Evolutionary conservation across 2,329 filamentous ascomycete species (phyloP).

Genomic region (Cordyceps fumosorosea): DNA sequence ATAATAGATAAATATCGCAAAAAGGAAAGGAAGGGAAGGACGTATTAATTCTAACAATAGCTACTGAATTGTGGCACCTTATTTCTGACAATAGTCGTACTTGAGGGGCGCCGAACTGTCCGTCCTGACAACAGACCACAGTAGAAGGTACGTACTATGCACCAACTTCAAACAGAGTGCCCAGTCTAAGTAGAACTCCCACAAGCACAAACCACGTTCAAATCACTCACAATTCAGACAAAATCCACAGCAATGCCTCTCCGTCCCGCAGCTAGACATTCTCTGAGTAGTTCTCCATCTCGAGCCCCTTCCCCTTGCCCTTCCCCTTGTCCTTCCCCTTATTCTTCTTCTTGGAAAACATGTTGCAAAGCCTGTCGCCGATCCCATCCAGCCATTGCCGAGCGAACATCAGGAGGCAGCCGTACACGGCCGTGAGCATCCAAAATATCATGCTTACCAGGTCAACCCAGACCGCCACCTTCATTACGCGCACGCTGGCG

Average conservation of each 20-base stretch:
- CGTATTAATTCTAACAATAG: background rate
- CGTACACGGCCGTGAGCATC: conserved; percentile 43
- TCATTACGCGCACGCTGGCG: conserved; percentile 47
- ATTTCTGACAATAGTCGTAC: background rate
- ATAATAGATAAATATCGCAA: background rate
- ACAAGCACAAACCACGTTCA: background rate
- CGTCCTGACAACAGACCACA: background rate
- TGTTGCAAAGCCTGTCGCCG: conserved; percentile 29
- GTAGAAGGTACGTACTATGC: background rate
- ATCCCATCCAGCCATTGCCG: conserved; percentile 34
- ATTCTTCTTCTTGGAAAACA: conserved; percentile 29
- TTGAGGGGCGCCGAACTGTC: background rate
- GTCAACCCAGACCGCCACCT: conserved; percentile 67
- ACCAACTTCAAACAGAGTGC: background rate
- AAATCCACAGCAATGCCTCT: background rate
- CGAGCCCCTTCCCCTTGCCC: background rate
- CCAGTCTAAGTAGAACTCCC: background rate
- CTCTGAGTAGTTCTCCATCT: conserved; percentile 21
- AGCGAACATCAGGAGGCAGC: conserved; percentile 33
- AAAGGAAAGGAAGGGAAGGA: background rate
- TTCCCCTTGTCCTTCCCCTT: background rate
- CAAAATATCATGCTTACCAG: conserved; percentile 61
- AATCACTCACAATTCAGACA: background rate
- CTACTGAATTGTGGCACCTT: background rate
- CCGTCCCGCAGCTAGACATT: conserved; percentile 19